Evolutionary conservation across 1,139 yeast genomes (phyloP), one percentile per base, ranked within the genome.

Genomic region (Pneumocystis wakefieldiae): DNA sequence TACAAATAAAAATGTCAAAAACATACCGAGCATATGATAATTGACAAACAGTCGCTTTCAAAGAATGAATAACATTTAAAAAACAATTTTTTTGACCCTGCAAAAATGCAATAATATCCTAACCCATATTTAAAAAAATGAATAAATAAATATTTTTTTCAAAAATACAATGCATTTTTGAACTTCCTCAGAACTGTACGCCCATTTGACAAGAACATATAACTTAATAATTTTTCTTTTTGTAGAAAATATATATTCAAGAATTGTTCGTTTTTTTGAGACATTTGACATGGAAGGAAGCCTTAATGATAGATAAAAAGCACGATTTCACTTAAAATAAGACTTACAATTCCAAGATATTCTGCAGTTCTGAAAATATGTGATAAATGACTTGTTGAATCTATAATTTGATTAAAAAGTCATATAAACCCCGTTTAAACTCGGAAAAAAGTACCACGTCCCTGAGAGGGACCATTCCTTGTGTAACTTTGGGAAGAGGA

Each of bases 161-260:
- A 48, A 24, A 48, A 48, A 48, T 48, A 48, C 55, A 65, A 92
- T 90, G 68, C 90, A 77, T 64, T 80, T 80, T 53, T 85, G 82
- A 64, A 91, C 83, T 64, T 86, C 89, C 62, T 82, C 79, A 14
- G 91, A 79, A 39, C 83, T 84, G 39, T 81, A 79, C 1, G 95
- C 83, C 97, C 97, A 92, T 73, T 90, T 90, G 60, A 86, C 82
- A 61, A 92, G 76, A 3, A 95, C 95, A 68, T 88, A 90, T 2
- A 91, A 74, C 72, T 91, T 85, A 67, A 90, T 80, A 70, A 86
- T 88, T 70, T 90, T 94, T 69, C 88, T 90, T 64, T 97, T 80
- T 58, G 89, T 76, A 53, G 79, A 77, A 8, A 90, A 85, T 59
- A 91, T 78, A 64, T 86, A 75, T 61, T 85, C 84, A 59, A 92